A percentile compares a stretch with the other conserved stretches of the same genome.
Conservation (phyloP, 1,139 yeast species). For the Suhomyces choctaworum region DNA sequence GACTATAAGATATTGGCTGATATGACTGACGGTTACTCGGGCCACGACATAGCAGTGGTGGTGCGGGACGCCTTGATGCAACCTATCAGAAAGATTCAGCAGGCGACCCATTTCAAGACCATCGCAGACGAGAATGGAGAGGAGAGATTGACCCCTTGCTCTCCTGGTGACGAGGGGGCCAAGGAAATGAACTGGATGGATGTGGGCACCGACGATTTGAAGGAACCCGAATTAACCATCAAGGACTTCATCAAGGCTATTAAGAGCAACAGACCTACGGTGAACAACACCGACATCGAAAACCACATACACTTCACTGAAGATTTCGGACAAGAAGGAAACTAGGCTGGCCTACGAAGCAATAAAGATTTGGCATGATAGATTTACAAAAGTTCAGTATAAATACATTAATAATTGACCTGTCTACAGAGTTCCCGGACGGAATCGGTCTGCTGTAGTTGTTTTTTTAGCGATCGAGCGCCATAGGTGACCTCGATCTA, state of each 20-base stretch:
- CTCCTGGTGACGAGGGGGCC: conserved; percentile 92
- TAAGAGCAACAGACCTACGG: conserved; percentile 91
- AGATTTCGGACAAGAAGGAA: conserved; percentile 98
- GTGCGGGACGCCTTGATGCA: conserved; percentile 98
- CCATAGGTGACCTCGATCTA: conserved; percentile 11
- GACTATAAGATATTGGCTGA: conserved; percentile 82
- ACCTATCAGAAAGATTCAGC: conserved; percentile 93
- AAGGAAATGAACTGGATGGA: conserved; percentile 92
- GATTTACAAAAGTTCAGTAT: conserved; percentile 7
- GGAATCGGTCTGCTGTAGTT: too few relatives aligned
- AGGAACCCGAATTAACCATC: conserved; percentile 85
- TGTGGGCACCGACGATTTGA: conserved; percentile 81
- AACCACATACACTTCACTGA: conserved; percentile 86
- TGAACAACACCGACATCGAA: conserved; percentile 75
- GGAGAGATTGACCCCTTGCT: conserved; percentile 78
- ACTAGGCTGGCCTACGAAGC: conserved; percentile 32
- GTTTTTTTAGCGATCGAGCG: conserved; percentile 2
- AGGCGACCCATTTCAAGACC: conserved; percentile 90
- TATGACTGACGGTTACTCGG: conserved; percentile 97
- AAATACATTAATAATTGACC: conserved; percentile 3
- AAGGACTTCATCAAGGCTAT: conserved; percentile 94
- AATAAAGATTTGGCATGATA: conserved; percentile 1
- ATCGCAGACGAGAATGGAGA: conserved; percentile 40
- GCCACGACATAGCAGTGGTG: conserved; percentile 95
- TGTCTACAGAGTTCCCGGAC: too few relatives aligned